Base-by-base conservation (phyloP, 2,329 filamentous ascomycete genomes). In the Bretziella fagacearum region DNA sequence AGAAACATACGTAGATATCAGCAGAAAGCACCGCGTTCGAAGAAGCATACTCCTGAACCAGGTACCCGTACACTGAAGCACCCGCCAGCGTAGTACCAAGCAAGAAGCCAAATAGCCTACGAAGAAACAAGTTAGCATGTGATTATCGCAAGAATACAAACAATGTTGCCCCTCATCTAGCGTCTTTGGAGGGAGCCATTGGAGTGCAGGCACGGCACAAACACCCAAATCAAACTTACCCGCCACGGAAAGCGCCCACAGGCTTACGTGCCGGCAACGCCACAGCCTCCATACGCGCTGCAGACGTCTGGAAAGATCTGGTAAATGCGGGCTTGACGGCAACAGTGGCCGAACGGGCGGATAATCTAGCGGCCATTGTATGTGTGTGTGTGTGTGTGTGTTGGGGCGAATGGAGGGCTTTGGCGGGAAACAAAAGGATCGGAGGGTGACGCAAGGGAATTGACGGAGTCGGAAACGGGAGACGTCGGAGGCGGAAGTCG, bases 21-120 rank as follows among this genome's bases (percentile, higher is more conserved):
- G 27, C 50, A 39, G 48, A 48, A 64, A 96, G 69, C 59, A 95
- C 73, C 65, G 93, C 84, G 67, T 95, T 96, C 55, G 85, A 84
- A 36, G 86, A 71, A 66, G 86, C 85, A 70, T 95, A 96, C 64
- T 96, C 87, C 61, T 89, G 78, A 56, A 96, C 67, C 54, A 94
- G 75, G 63, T 96, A 96, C 62, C 84, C 86, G 68, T 95, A 96
- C 56, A 93, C 81, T 50, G 77, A 80, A 45, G 73, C 74, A 57
- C 85, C 86, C 37, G 87, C 79, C 45, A 85, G 68, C 40, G 82
- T 79, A 52, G 82, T 79, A 54, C 89, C 89, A 53, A 91, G 70
- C 44, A 96, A 77, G 69, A 96, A 96, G 45, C 89, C 89, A 57
- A 94, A 85, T 51, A 95, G 67, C 50, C 89, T 95, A 56, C 22